These are phyloP conservation scores for Apiospora saccharicola DNA, from an alignment of 2,329 filamentous ascomycete genomes.

Conservation along the genomic window DNA sequence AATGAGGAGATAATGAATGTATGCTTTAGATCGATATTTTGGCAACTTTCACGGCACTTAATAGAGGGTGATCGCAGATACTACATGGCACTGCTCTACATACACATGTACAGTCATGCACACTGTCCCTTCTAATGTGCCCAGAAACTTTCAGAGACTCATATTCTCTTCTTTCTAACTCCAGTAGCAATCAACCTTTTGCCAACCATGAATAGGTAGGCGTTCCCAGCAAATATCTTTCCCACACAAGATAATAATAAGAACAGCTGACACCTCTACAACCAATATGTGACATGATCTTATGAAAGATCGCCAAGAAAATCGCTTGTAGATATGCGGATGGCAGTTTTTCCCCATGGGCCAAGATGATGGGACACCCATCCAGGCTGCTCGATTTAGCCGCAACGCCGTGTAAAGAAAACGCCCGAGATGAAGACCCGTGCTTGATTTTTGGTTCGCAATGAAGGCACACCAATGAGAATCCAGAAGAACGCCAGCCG, in stretches of 20 bases:
- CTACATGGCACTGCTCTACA: slow-evolving; percentile 3
- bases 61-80: not conserved
- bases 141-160: not conserved
- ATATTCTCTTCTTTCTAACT: not conserved
- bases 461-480: slow-evolving; percentile 3
- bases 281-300: not conserved
- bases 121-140: not conserved
- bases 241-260: not conserved
- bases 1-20: not conserved
- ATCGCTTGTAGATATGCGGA: not conserved
- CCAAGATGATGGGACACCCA: not conserved
- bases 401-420: slow-evolving; percentile 8
- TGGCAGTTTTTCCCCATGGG: not conserved
- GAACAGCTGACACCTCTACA: not conserved
- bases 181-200: not conserved
- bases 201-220: not conserved
- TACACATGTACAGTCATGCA: not conserved
- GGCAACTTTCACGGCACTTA: not conserved
- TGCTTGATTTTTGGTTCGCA: slow-evolving; percentile 4
- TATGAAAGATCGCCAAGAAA: not conserved
- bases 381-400: not conserved
- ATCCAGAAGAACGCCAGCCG: not conserved
- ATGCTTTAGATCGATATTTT: not conserved
- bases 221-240: not conserved
- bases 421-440: not conserved